Evolutionary conservation across 371 early-diverging fungal species (phyloP), one percentile per base, ranked within the genome.

Genomic region (Lichtheimia ornata): DNA sequence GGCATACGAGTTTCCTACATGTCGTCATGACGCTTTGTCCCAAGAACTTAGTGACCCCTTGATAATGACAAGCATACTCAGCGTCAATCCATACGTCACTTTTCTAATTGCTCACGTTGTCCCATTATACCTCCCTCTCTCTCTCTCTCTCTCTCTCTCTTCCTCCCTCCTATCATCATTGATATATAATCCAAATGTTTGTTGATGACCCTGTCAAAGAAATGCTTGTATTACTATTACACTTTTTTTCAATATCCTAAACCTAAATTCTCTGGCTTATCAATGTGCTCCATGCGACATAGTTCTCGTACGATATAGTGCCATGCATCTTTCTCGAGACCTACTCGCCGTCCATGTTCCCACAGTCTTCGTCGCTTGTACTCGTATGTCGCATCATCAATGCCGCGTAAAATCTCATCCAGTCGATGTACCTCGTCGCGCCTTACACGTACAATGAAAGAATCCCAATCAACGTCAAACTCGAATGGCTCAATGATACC

Each of bases 401-500:
- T 84, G 0, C 67, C 55, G 49, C 61, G 67, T 42, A 84, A 47
- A 17, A 84, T 84, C 35, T 73, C 74, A 56, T 81, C 81, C 63
- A 84, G 43, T 3, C 79, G 71, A 54, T 84, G 84, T 0, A 75
- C 84, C 50, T 84, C 82, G 53, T 77, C 73, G 15, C 82, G 67
- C 12, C 81, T 62, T 14, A 81, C 65, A 24, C 77, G 74, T 1
- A 84, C 76, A 62, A 73, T 72, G 62, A 84, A 80, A 0, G 74
- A 72, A 56, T 74, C 71, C 85, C 85, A 84, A 55, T 84, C 85
- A 1, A 84, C 72, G 68, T 82, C 85, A 57, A 77, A 72, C 57
- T 82, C 83, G 66, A 79, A 81, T 0, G 82, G 84, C 35, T 80
- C 82, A 50, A 82, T 66, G 47, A 84, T 82, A 7, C 82, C 85